Conservation (phyloP, 805 yeast genomes). For the Candida sonorensis region DNA sequence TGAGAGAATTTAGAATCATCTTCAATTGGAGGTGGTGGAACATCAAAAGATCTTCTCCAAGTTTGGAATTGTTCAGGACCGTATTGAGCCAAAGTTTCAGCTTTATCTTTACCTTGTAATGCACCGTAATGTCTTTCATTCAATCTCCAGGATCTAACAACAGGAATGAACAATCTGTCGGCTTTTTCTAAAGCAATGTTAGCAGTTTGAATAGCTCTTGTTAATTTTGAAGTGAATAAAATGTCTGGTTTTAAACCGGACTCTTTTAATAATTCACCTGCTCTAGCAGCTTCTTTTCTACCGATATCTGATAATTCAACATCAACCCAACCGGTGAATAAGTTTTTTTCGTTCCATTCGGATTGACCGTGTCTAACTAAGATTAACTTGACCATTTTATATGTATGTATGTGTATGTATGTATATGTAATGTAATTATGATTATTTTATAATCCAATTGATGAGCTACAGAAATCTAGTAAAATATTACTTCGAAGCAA, state of each 20-base stretch:
- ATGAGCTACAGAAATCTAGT: too few relatives aligned
- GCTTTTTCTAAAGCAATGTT: conserved; percentile 86
- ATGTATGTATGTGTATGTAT: not conserved
- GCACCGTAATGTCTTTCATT: conserved; percentile 99
- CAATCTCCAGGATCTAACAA: conserved; percentile 93
- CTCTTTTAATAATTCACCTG: conserved; percentile 87
- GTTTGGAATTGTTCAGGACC: conserved; percentile 92
- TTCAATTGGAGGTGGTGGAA: conserved; percentile 89
- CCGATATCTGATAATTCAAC: conserved; percentile 80
- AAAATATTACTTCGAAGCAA: too few relatives aligned
- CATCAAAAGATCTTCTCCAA: conserved; percentile 96
- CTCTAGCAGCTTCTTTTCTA: conserved; percentile 84
- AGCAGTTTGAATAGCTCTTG: conserved; percentile 97
- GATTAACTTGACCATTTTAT: conserved; percentile 52
- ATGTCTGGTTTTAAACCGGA: conserved; percentile 81
- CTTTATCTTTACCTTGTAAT: conserved; percentile 97
- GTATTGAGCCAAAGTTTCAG: conserved; percentile 78
- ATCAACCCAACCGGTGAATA: conserved; percentile 99
- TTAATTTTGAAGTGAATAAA: conserved; percentile 81
- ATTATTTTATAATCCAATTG: too few relatives aligned
- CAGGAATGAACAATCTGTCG: conserved; percentile 87
- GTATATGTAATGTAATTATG: not conserved
- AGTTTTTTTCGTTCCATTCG: conserved; percentile 97
- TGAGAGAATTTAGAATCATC: conserved; percentile 79
- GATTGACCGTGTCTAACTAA: conserved; percentile 99